phyloP scores from a whole-genome alignment of 768 basidiomycete genomes.

The Galerina sulciceps region DNA sequence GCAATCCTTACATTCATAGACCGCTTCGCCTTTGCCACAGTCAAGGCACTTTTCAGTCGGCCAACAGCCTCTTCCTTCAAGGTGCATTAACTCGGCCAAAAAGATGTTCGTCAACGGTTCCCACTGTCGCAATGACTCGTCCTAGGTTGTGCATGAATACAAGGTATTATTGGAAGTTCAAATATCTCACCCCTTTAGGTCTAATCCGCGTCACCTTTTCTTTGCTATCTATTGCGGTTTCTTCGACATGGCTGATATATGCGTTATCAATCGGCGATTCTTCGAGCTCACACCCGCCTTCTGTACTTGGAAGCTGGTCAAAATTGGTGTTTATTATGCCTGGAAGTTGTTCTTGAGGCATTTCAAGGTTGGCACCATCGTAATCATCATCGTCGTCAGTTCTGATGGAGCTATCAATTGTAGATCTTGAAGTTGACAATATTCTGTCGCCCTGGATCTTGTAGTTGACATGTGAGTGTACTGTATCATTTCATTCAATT shows the following conservation, averaged over 20 bases:
- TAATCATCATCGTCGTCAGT: too few species aligned
- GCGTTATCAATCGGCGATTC: background rate
- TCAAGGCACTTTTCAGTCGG: background rate
- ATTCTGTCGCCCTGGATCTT: background rate
- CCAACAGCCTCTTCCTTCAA: background rate
- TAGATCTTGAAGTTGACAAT: background rate
- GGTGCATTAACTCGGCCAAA: background rate
- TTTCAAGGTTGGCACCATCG: too few species aligned
- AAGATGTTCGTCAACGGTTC: background rate
- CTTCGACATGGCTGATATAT: background rate
- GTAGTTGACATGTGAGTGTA: background rate
- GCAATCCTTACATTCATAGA: background rate
- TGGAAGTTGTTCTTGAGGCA: too few species aligned
- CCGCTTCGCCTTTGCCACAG: background rate
- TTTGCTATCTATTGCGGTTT: background rate
- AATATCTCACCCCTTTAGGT: slow-evolving; percentile 1
- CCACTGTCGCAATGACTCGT: background rate
- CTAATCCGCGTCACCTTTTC: background rate
- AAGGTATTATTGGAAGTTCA: background rate
- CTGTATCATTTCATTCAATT: background rate
- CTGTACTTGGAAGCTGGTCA: too few species aligned
- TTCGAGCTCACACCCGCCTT: background rate
- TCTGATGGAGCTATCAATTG: background rate
- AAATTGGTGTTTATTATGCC: too few species aligned
- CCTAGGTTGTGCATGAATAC: too few species aligned